phyloP scores from a whole-genome alignment of 345 rosid genomes.

The Mallotus nudiflorus region DNA sequence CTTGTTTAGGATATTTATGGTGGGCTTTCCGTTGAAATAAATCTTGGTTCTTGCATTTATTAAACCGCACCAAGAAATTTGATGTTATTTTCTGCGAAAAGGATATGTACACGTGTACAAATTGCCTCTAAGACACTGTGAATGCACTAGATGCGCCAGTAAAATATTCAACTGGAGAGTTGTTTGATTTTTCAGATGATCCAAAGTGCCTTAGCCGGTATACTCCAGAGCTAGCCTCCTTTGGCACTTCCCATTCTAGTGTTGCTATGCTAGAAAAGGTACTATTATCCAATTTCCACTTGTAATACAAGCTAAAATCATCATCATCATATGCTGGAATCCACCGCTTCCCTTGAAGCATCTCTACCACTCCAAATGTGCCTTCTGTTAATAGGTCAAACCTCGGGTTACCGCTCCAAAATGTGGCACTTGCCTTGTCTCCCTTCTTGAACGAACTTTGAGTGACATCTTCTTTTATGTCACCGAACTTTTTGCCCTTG shows the following conservation, averaged over 20 bases:
- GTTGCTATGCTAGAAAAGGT: slow-evolving; percentile 37
- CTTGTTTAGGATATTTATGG: neutral
- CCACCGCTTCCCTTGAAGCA: slow-evolving; percentile 44
- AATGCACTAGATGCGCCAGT: slow-evolving; percentile 55
- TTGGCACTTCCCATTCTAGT: slow-evolving; percentile 51
- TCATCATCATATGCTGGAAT: slow-evolving; percentile 54
- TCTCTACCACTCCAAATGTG: slow-evolving; percentile 54
- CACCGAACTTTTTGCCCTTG: slow-evolving; percentile 42
- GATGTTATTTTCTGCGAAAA: neutral
- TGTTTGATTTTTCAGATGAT: slow-evolving; percentile 35
- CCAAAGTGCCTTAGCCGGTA: slow-evolving; percentile 58
- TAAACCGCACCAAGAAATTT: neutral
- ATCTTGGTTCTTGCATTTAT: neutral
- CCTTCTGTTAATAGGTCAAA: slow-evolving; percentile 59
- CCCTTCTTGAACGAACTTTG: slow-evolving; percentile 43
- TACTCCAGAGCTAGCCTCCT: slow-evolving; percentile 38
- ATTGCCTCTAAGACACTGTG: slow-evolving; percentile 29
- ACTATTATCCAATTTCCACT: slow-evolving; percentile 40
- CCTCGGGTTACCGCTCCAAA: slow-evolving; percentile 61
- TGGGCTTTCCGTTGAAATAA: neutral
- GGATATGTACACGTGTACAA: neutral
- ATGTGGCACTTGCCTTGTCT: slow-evolving; percentile 42
- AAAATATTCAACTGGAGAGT: slow-evolving; percentile 40
- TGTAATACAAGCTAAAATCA: slow-evolving; percentile 50
- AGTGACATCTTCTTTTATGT: slow-evolving; percentile 41